Evolutionary conservation across 345 rosid genomes (phyloP).

Genomic region (Salix viminalis): DNA sequence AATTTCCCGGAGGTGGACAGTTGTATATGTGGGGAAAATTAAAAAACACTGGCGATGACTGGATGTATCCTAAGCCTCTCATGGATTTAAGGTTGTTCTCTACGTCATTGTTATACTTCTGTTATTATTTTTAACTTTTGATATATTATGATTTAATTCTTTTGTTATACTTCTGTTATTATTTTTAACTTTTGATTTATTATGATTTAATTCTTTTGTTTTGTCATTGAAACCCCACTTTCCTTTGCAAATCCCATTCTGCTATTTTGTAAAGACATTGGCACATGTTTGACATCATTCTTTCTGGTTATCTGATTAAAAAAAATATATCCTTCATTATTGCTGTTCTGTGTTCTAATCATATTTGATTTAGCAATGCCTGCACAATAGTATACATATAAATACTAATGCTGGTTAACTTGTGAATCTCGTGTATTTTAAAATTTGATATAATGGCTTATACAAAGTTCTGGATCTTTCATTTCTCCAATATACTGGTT

Average conservation of each 20-base stretch:
- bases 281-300: not conserved
- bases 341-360: not conserved
- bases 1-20: slow-evolving; percentile 83
- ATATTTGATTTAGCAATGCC: not conserved
- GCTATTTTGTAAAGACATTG: not conserved
- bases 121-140: no score
- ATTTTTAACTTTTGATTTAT: not conserved
- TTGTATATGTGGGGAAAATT: slow-evolving; percentile 99
- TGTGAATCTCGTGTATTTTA: not conserved
- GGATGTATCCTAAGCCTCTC: slow-evolving; percentile 99
- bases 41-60: slow-evolving; percentile 84
- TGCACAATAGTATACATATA: not conserved
- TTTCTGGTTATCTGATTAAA: not conserved
- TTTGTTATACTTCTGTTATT: not conserved
- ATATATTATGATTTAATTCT: no score
- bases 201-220: not conserved
- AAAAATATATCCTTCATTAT: not conserved
- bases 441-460: not conserved
- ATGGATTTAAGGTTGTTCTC: slow-evolving; percentile 84
- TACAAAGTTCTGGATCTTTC: not conserved
- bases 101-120: slow-evolving; percentile 9
- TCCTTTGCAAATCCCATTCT: not conserved
- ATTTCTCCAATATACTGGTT: not conserved
- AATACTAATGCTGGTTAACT: not conserved
- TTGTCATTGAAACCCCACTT: not conserved